Evolutionary conservation across 176 grass and related monocot species (phyloP).

Genomic region (Leersia perrieri): DNA sequence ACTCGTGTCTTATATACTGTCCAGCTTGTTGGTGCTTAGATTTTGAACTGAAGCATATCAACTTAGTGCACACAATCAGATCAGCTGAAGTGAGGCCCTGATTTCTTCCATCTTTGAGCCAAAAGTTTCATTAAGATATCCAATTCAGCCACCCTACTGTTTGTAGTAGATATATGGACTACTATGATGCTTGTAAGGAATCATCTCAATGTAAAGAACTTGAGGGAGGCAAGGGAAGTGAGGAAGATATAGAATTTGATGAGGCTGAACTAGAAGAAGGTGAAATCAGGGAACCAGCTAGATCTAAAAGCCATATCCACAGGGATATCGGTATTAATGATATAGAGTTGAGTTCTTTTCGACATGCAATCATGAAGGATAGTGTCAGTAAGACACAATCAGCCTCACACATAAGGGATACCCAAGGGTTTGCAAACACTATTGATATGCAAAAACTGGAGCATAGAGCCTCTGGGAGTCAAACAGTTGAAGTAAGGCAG

Average conservation of each 20-base stretch:
- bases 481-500: conserved; percentile 10
- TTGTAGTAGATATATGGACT: conserved; percentile 31
- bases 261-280: conserved; percentile 48
- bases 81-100: not conserved
- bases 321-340: no score
- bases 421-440: conserved; percentile 13
- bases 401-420: conserved; percentile 29
- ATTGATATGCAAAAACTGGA: conserved; percentile 1
- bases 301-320: not conserved
- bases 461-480: not conserved
- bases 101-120: not conserved
- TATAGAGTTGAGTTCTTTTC: conserved; percentile 7
- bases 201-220: not conserved
- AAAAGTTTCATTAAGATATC: not conserved
- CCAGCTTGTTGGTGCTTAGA: no score
- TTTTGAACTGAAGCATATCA: no score
- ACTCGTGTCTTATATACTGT: conserved; percentile 4
- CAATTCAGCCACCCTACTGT: not conserved
- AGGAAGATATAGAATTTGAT: conserved; percentile 17
- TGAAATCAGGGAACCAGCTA: conserved; percentile 36
- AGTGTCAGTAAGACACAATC: not conserved
- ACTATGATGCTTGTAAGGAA: not conserved
- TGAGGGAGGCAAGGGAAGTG: conserved; percentile 25
- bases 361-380: not conserved
- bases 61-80: not conserved